A percentile compares a stretch with the other conserved stretches of the same genome.
Conservation (phyloP, 108 stramenopile genomes). For the Poteriospumella lacustris region DNA sequence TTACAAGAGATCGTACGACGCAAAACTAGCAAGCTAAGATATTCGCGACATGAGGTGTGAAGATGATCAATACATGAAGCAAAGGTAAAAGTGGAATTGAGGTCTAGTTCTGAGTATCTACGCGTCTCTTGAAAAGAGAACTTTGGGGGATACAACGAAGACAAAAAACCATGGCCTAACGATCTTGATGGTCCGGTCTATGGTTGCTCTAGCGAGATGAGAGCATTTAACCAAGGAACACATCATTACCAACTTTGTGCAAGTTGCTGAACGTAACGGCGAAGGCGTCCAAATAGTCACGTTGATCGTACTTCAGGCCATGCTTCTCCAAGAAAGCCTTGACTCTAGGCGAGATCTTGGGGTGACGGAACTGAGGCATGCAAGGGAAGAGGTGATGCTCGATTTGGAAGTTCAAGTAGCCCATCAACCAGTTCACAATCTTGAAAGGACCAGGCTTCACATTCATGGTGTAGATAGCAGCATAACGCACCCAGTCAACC, state of each 20-base stretch:
- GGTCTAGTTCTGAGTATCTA: too few relatives aligned
- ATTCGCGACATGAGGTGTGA: background rate
- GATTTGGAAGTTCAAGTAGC: constrained; percentile 35
- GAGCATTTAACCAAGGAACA: constrained; percentile 19
- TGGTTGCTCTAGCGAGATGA: constrained; percentile 20
- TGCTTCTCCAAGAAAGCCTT: constrained; percentile 67
- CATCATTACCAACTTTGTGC: constrained; percentile 28
- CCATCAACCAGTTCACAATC: constrained; percentile 18
- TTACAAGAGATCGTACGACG: background rate
- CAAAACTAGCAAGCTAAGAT: background rate
- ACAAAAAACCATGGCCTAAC: constrained; percentile 10
- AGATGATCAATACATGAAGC: too few relatives aligned
- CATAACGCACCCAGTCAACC: constrained; percentile 41
- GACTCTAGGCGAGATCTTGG: constrained; percentile 60
- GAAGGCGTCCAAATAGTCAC: constrained; percentile 1
- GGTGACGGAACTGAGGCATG: constrained; percentile 74
- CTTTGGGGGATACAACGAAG: background rate
- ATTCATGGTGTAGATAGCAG: constrained; percentile 40
- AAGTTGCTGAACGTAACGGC: constrained; percentile 32
- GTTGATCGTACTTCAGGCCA: constrained; percentile 65
- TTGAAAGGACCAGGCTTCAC: constrained; percentile 41
- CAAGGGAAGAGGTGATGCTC: constrained; percentile 81
- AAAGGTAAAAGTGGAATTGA: too few relatives aligned
- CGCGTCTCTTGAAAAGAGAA: too few relatives aligned
- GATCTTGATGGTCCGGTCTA: constrained; percentile 6